Evolutionary conservation across 2,329 filamentous ascomycete species (phyloP).

Genomic region (Exophiala dermatitidis): DNA sequence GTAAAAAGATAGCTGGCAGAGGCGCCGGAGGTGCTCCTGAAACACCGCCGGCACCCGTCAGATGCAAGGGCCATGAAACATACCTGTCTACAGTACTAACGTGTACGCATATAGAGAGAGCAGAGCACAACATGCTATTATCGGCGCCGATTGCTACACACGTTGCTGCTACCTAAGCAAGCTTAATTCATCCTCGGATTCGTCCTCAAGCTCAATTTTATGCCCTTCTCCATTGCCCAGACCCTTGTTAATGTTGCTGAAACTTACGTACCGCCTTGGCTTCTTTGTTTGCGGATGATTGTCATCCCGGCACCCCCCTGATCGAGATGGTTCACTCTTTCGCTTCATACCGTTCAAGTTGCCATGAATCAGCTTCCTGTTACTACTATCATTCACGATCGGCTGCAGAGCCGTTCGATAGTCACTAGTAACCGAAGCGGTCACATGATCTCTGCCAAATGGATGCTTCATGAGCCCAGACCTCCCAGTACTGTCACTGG

Average conservation of each 20-base stretch:
- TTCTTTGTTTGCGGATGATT: conserved; percentile 12
- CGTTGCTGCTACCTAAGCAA: conserved; percentile 5
- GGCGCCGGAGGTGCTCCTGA: background rate
- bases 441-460: too few relatives aligned
- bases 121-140: background rate
- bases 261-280: background rate
- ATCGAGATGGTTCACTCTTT: background rate
- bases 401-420: background rate
- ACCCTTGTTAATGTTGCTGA: background rate
- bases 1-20: background rate
- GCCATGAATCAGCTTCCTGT: conserved; percentile 8
- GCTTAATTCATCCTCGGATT: conserved; percentile 16
- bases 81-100: background rate
- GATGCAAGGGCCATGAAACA: conserved; percentile 16
- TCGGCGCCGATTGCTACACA: background rate
- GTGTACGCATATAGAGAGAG: background rate
- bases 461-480: too few relatives aligned
- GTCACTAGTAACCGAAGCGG: background rate
- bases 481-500: background rate
- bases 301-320: conserved; percentile 4
- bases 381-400: background rate
- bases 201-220: background rate
- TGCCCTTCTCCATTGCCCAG: background rate
- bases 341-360: conserved; percentile 14
- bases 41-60: background rate